Base-by-base conservation (phyloP, 345 rosid species). In the Salix caprea region DNA sequence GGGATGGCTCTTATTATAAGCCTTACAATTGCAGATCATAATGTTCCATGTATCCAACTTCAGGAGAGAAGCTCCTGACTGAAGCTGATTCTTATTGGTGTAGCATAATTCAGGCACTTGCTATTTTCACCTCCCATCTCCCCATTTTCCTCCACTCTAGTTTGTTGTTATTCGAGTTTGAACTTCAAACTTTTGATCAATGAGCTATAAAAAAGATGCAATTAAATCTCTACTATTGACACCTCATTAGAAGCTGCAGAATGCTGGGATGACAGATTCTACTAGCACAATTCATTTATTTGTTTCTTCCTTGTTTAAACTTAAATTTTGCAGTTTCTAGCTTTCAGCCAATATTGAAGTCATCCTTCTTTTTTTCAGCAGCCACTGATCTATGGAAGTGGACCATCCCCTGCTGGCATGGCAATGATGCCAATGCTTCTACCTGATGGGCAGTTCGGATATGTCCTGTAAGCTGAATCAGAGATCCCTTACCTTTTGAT, bases 361-460 rank as follows among this genome's bases (percentile, higher is more conserved):
- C 28, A 3, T 58, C n/a, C 13, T 2, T 66, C 18, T 15, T 76
- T 56, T 58, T 36, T 76, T 40, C 23, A n/a, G 91, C 93, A 95
- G 99, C 94, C 98, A 23, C 23, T 91, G 87, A 84, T 90, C 82
- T 90, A 93, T 74, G 99, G 96, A 39, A 86, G 91, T 81, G 98
- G 91, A 61, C 83, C 89, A 32, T 75, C 86, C 71, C 90, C 89
- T 60, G 80, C 92, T 65, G 98, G 97, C 68, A 92, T 96, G 99
- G 89, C 97, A 34, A 93, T 96, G 99, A 84, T 92, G 93, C 98
- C 98, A 70, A 93, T 96, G 91, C 89, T 96, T 87, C 82, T 96
- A 69, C 99, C 99, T 24, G 96, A 93, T 81, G 99, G 97, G 72
- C 87, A 92, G 79, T 85, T 96, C 24, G 98, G 99, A 82, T 96